Evolutionary conservation across 192 early-diverging fungal species (phyloP).

Genomic region (Coemansia sp.): DNA sequence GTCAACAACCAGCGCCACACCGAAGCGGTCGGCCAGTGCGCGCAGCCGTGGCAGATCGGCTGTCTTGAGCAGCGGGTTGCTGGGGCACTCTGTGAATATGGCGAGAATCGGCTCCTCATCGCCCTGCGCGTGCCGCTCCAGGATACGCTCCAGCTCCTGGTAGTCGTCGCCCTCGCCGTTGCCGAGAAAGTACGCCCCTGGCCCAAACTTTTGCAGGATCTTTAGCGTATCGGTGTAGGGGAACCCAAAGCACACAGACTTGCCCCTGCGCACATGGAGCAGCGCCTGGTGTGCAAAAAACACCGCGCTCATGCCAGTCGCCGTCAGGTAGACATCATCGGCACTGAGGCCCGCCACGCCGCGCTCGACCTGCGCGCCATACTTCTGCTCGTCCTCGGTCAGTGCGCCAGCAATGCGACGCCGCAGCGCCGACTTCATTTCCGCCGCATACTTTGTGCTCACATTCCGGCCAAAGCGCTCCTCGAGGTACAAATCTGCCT

Average conservation of each 20-base stretch:
- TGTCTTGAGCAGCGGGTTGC: slow-evolving; percentile 87
- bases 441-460: slow-evolving; percentile 61
- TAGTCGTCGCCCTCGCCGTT: slow-evolving; percentile 75
- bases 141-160: slow-evolving; percentile 64
- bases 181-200: slow-evolving; percentile 87
- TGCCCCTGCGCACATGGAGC: slow-evolving; percentile 50
- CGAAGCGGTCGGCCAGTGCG: slow-evolving; percentile 68
- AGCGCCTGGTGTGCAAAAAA: slow-evolving; percentile 79
- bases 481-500: slow-evolving; percentile 69
- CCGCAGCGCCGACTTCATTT: slow-evolving; percentile 71
- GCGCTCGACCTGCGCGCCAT: slow-evolving; percentile 48
- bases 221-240: slow-evolving; percentile 97
- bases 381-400: slow-evolving; percentile 42
- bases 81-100: slow-evolving; percentile 92
- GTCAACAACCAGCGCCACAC: slow-evolving; percentile 83
- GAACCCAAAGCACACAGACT: slow-evolving; percentile 93
- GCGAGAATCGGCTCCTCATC: slow-evolving; percentile 66
- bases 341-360: slow-evolving; percentile 60
- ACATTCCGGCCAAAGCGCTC: slow-evolving; percentile 94
- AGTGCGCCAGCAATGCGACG: slow-evolving; percentile 84
- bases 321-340: slow-evolving; percentile 83
- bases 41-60: slow-evolving; percentile 75
- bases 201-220: slow-evolving; percentile 92
- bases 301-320: slow-evolving; percentile 93
- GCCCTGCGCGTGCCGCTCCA: slow-evolving; percentile 39